These are phyloP conservation scores for Fraxinus latifolia DNA, from an alignment of 305 asterid genomes.

Conservation along the genomic window DNA sequence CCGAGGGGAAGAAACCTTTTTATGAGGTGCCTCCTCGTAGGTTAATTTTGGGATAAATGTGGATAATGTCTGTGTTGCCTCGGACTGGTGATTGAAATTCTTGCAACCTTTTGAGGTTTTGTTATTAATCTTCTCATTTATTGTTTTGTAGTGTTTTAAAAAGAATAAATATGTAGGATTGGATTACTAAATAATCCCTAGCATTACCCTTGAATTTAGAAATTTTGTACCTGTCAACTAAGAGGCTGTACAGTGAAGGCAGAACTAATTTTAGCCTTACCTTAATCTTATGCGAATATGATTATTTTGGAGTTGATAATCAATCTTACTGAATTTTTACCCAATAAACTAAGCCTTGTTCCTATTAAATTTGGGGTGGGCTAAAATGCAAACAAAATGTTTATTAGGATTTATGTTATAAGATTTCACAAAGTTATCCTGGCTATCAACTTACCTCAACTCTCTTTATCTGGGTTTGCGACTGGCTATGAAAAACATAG, in stretches of 20 bases:
- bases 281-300: background rate
- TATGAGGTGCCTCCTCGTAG: background rate
- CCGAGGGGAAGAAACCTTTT: background rate
- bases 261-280: background rate
- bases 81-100: background rate
- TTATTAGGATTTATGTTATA: background rate
- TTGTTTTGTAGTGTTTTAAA: background rate
- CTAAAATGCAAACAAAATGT: background rate
- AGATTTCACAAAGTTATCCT: background rate
- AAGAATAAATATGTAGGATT: background rate
- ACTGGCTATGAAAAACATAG: background rate
- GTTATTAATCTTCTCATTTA: background rate
- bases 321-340: background rate
- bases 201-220: background rate
- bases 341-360: background rate
- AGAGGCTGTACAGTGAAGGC: background rate
- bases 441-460: background rate
- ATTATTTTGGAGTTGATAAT: background rate
- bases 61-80: background rate
- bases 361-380: background rate
- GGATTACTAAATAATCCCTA: background rate
- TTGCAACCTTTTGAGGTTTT: background rate
- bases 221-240: background rate
- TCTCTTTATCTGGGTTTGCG: background rate
- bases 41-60: background rate